A percentile compares a stretch with the other conserved stretches of the same genome.
phyloP scores from a whole-genome alignment of 495 filamentous ascomycete species.

The Hypomontagnella monticulosa region DNA sequence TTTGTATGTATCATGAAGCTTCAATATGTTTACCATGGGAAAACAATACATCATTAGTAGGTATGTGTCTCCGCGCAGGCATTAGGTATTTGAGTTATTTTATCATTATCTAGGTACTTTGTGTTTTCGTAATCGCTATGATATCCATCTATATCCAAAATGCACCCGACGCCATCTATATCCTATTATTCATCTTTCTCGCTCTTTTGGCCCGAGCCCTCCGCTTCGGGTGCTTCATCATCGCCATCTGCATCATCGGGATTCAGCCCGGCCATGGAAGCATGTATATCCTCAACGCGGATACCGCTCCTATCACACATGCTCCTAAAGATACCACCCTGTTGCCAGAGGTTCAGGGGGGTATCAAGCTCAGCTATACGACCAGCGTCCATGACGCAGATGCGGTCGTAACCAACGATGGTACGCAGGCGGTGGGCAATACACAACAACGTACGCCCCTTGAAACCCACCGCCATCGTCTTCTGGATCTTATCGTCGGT shows the following conservation, averaged over 20 bases:
- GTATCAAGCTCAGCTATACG: slow-evolving; percentile 83
- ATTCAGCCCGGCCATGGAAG: slow-evolving; percentile 35
- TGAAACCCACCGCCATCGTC: slow-evolving; percentile 87
- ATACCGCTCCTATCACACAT: slow-evolving; percentile 97
- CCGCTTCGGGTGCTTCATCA: neutral
- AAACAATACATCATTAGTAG: too few species aligned
- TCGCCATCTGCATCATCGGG: slow-evolving; percentile 5
- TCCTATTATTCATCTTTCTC: slow-evolving; percentile 16
- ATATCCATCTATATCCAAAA: too few species aligned
- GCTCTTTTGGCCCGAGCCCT: slow-evolving; percentile 6
- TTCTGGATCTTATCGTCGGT: slow-evolving; percentile 95
- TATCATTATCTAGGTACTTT: too few species aligned
- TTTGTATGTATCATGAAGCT: too few species aligned
- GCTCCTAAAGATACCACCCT: slow-evolving; percentile 79
- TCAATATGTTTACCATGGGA: too few species aligned
- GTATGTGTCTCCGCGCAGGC: too few species aligned
- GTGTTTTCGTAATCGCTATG: too few species aligned
- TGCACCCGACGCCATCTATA: slow-evolving; percentile 3
- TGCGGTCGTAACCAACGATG: slow-evolving; percentile 93
- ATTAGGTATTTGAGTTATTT: too few species aligned
- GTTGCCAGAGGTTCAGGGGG: slow-evolving; percentile 73
- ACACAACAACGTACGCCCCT: slow-evolving; percentile 88
- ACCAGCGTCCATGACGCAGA: slow-evolving; percentile 94
- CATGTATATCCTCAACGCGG: slow-evolving; percentile 72
- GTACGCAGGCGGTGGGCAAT: slow-evolving; percentile 95